phyloP scores from a whole-genome alignment of 2,329 filamentous ascomycete species.

The Colletotrichum filicis region DNA sequence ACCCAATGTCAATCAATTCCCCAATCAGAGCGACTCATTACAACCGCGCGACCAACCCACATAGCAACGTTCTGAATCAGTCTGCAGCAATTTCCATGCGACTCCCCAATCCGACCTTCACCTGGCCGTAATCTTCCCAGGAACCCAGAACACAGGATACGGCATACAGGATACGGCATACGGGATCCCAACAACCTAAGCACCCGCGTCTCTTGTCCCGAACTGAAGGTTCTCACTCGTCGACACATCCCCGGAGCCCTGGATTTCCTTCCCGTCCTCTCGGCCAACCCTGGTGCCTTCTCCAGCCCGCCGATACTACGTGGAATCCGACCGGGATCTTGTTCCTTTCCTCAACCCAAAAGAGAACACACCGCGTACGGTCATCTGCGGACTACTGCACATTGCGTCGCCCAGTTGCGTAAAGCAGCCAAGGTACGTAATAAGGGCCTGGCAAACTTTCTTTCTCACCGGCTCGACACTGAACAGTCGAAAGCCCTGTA shows the following conservation, averaged over 20 bases:
- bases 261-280: slow-evolving; percentile 16
- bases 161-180: not conserved
- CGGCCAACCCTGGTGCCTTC: not conserved
- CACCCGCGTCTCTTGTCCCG: not conserved
- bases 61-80: not conserved
- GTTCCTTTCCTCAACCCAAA: not conserved
- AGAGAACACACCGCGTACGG: not conserved
- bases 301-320: not conserved
- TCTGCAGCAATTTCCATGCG: not conserved
- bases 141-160: not conserved
- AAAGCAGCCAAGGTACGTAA: slow-evolving; percentile 2
- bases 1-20: slow-evolving; percentile 30
- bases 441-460: slow-evolving; percentile 10
- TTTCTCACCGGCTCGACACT: slow-evolving; percentile 6
- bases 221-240: not conserved
- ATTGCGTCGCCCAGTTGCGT: not conserved
- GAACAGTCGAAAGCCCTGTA: not conserved
- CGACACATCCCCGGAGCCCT: slow-evolving; percentile 8
- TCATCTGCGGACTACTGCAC: not conserved
- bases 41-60: slow-evolving; percentile 5
- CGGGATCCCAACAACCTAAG: not conserved
- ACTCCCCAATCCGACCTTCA: not conserved
- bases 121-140: not conserved
- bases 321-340: slow-evolving; percentile 3
- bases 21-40: slow-evolving; percentile 16